A percentile compares a stretch with the other conserved stretches of the same genome.
Conservation (phyloP, 1,284 basidiomycete species). For the Bjerkandera adusta region DNA sequence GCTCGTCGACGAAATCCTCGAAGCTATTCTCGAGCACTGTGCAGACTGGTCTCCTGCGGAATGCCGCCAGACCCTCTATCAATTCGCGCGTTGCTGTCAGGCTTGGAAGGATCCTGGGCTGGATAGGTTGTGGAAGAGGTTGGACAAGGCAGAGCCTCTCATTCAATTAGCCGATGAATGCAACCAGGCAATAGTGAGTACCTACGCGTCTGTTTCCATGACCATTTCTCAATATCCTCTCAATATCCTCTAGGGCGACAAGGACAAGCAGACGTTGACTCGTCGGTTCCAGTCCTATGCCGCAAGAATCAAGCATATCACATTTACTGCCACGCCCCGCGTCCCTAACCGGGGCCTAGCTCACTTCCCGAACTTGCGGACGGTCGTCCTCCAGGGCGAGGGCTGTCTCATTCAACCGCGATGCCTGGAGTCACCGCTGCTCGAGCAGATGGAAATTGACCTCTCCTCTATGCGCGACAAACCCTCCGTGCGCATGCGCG, state of each 20-base stretch:
- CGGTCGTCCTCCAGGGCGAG: slow-evolving; percentile 36
- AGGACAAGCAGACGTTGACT: not conserved
- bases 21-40: slow-evolving; percentile 32
- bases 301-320: slow-evolving; percentile 43
- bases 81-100: slow-evolving; percentile 36
- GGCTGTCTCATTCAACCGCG: slow-evolving; percentile 32
- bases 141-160: slow-evolving; percentile 46
- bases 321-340: slow-evolving; percentile 1
- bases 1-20: slow-evolving; percentile 18
- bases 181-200: not conserved
- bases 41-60: slow-evolving; percentile 25
- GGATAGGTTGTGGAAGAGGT: slow-evolving; percentile 48
- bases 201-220: not conserved
- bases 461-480: slow-evolving; percentile 34
- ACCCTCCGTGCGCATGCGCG: not conserved
- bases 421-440: slow-evolving; percentile 33
- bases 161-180: slow-evolving; percentile 38
- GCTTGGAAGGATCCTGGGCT: slow-evolving; percentile 59
- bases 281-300: slow-evolving; percentile 43
- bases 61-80: slow-evolving; percentile 21
- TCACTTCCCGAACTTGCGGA: slow-evolving; percentile 38
- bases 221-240: not conserved
- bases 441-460: slow-evolving; percentile 41
- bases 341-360: no score
- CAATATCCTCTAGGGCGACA: not conserved